phyloP scores from a whole-genome alignment of 176 grass and related monocot species.

The barley (Hordeum vulgare) region MorexV3_pseudomolecules_assembly NC_058520.1:44273566-44274065 shows the following conservation, averaged over 20 bases:
- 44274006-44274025: neutral
- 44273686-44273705: neutral
- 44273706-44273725: no score
- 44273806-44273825: constrained; percentile 3
- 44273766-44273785: neutral
- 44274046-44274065: constrained; percentile 16
- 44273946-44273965: constrained; percentile 8
- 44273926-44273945: neutral
- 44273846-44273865: constrained; percentile 39
- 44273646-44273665: neutral
- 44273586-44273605: no score
- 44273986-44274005: neutral
- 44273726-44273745: neutral
- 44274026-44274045: neutral
- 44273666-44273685: neutral
- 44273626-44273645: neutral
- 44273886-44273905: constrained; percentile 9
- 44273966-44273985: constrained; percentile 20
- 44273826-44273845: neutral
- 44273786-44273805: neutral
- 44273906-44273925: neutral
- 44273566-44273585: no score
- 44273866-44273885: constrained; percentile 20
- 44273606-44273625: no score
- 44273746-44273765: neutral